A percentile compares a stretch with the other conserved stretches of the same genome.
phyloP scores from a whole-genome alignment of 2,329 filamentous ascomycete genomes.

The Aulographum hederae region DNA sequence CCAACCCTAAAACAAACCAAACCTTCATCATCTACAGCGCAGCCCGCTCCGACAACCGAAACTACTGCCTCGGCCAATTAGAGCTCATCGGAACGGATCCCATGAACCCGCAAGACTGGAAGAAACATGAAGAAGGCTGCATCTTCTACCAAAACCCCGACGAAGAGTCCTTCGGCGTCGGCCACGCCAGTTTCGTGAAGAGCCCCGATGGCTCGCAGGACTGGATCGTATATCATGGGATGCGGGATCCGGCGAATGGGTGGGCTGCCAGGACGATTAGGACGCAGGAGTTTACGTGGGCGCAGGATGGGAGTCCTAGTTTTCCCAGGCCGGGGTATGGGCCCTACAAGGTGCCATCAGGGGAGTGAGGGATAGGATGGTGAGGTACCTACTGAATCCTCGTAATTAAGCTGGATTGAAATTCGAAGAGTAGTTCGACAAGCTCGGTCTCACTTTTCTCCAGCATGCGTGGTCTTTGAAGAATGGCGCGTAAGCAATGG shows the following conservation, averaged over 20 bases:
- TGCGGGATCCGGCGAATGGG: conserved; percentile 27
- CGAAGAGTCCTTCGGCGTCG: conserved; percentile 27
- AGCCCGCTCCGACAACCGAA: conserved; percentile 31
- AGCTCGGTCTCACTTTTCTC: no score
- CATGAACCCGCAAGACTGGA: conserved; percentile 29
- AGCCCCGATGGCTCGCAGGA: conserved; percentile 28
- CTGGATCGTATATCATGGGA: conserved; percentile 36
- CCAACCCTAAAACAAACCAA: conserved; percentile 26
- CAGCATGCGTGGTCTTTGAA: no score
- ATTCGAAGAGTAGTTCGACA: no score
- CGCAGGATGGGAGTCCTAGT: conserved; percentile 25
- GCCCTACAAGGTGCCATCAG: conserved; percentile 22
- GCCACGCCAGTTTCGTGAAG: conserved; percentile 31
- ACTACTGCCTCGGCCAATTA: conserved; percentile 33
- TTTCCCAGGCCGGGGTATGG: conserved; percentile 32
- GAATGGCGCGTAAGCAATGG: no score
- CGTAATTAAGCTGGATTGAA: no score
- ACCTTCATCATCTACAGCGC: conserved; percentile 31
- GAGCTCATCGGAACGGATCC: conserved; percentile 30
- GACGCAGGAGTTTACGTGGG: conserved; percentile 30
- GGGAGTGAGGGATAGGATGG: no score
- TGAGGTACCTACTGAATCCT: no score
- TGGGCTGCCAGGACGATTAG: conserved; percentile 30
- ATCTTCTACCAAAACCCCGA: conserved; percentile 31
- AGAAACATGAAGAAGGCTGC: conserved; percentile 26